Evolutionary conservation across 306 rosid species (phyloP), one percentile per base, ranked within the genome.

Genomic region (Carpinus viminea): DNA sequence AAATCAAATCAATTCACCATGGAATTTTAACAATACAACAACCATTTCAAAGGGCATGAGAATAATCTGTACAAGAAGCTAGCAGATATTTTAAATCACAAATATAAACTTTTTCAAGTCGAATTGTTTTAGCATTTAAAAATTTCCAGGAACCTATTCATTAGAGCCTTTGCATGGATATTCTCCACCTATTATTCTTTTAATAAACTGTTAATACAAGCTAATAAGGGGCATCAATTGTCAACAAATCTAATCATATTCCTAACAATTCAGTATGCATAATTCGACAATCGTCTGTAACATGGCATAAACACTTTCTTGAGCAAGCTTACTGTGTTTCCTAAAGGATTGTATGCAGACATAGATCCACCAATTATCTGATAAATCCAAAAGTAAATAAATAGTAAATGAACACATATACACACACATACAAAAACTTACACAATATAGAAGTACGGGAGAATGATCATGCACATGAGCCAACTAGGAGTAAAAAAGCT

Each of bases 171-270:
- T 16, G 50, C 51, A 57, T 21, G 53, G 62, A 54, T 46, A 50
- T 13, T 38, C 9, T 48, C 48, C 45, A 36, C 65, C 62, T 64
- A 68, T 50, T 73, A 77, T 78, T 51, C 7, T 60, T 72, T 75
- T 52, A 9, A 62, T 12, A 36, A 64, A 34, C 62, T 5, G 65
- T 13, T 2, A 48, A 68, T 8, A 20, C 74, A 41, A 41, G 47
- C 52, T 55, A 7, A 47, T 36, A 47, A 64, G 43, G 38, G 21
- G 5, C 74, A 59, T 8, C 5, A 38, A 9, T 79, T 18, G 10
- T n/a, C 51, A 9, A 5, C 9, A 66, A 8, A 66, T 36, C 9
- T 4, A 4, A 18, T 66, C 7, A 66, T 36, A 3, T 17, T 41
- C 72, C 31, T 8, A 18, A 41, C 7, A 66, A 41, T 12, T 38